A percentile compares a stretch with the other conserved stretches of the same genome.
Evolutionary conservation across 2,329 filamentous ascomycete species (phyloP).

Genomic region (Parastagonospora nodorum): DNA sequence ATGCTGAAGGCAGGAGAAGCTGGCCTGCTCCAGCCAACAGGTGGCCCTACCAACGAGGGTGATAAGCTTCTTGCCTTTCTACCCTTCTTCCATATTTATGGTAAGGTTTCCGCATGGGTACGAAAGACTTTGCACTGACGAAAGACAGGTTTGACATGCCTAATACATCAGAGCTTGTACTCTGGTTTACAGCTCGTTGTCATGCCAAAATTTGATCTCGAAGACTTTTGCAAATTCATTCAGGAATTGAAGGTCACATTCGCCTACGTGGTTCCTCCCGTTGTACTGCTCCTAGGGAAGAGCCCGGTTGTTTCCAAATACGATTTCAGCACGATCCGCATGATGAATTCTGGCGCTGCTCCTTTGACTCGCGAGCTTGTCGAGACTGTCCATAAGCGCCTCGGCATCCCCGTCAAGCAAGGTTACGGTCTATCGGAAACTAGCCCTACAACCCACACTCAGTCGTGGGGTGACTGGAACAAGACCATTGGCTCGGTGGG

Average conservation of each 20-base stretch:
- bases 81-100: slow-evolving; percentile 92
- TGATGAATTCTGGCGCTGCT: slow-evolving; percentile 87
- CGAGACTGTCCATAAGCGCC: slow-evolving; percentile 72
- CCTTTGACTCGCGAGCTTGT: slow-evolving; percentile 82
- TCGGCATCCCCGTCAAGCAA: slow-evolving; percentile 84
- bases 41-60: slow-evolving; percentile 63
- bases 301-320: slow-evolving; percentile 79
- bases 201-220: slow-evolving; percentile 81
- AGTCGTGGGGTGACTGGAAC: slow-evolving; percentile 76
- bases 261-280: slow-evolving; percentile 81
- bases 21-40: slow-evolving; percentile 61
- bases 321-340: slow-evolving; percentile 76
- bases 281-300: slow-evolving; percentile 81
- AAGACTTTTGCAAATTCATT: slow-evolving; percentile 76
- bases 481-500: slow-evolving; percentile 79
- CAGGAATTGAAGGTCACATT: slow-evolving; percentile 78
- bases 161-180: slow-evolving; percentile 71
- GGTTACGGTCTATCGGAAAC: slow-evolving; percentile 92
- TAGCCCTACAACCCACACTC: slow-evolving; percentile 76
- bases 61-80: slow-evolving; percentile 80
- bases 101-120: slow-evolving; percentile 48
- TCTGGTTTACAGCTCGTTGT: slow-evolving; percentile 70
- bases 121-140: slow-evolving; percentile 4
- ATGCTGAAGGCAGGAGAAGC: slow-evolving; percentile 51
- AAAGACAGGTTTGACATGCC: slow-evolving; percentile 66